These are phyloP conservation scores for Ensete ventricosum DNA, from an alignment of 176 grass and related monocot genomes.

Conservation along the genomic window DNA sequence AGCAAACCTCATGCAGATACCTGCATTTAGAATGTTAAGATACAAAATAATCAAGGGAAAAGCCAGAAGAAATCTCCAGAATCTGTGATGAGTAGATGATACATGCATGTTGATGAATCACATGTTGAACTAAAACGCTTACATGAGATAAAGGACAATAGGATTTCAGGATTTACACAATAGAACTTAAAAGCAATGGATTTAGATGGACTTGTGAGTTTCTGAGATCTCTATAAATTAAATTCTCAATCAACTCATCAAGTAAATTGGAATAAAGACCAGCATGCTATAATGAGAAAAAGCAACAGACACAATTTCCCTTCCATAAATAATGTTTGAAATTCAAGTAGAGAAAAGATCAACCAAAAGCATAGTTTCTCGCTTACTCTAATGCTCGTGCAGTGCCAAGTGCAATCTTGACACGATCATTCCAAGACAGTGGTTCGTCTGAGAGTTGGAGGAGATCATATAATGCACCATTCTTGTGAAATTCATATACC, in stretches of 20 bases:
- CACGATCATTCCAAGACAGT: constrained; percentile 65
- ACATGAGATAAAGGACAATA: no score
- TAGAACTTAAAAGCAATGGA: neutral
- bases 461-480: constrained; percentile 66
- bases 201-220: neutral
- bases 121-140: neutral
- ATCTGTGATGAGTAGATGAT: neutral
- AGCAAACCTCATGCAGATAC: constrained; percentile 85
- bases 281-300: neutral
- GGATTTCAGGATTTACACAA: neutral
- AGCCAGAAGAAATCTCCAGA: neutral
- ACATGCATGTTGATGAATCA: neutral
- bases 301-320: neutral
- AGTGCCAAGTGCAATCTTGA: constrained; percentile 82
- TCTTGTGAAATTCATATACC: constrained; percentile 62
- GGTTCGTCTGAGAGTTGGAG: constrained; percentile 52
- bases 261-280: neutral
- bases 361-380: neutral
- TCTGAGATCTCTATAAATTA: neutral
- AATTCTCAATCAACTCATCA: neutral
- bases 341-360: neutral
- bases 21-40: constrained; percentile 28
- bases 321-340: neutral
- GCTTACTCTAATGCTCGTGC: constrained; percentile 88
- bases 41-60: neutral